Evolutionary conservation across 805 yeast species (phyloP).

Genomic region (Kodamaea hsintzibuensis): DNA sequence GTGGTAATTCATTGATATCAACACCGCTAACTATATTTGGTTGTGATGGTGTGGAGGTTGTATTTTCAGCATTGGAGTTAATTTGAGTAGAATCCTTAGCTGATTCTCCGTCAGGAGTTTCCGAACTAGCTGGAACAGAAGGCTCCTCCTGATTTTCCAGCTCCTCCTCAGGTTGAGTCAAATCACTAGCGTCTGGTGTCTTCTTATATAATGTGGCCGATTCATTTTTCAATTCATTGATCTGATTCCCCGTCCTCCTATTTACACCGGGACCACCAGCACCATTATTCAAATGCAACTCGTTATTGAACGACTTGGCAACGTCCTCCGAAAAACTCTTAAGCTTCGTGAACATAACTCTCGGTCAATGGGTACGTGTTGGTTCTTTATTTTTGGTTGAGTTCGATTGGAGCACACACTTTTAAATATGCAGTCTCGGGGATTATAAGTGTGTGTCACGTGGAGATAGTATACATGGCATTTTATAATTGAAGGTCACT

Average conservation of each 20-base stretch:
- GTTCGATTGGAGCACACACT: neutral
- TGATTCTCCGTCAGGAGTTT: slow-evolving; percentile 2
- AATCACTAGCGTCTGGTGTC: slow-evolving; percentile 50
- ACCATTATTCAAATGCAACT: slow-evolving; percentile 19
- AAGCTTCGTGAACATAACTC: slow-evolving; percentile 40
- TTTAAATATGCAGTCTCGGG: neutral
- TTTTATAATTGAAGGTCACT: neutral
- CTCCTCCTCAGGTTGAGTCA: slow-evolving; percentile 51
- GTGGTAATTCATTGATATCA: slow-evolving; percentile 48
- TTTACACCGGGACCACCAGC: slow-evolving; percentile 25
- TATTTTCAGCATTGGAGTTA: too few species aligned
- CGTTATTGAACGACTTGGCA: slow-evolving; percentile 41
- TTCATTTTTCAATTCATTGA: slow-evolving; percentile 34
- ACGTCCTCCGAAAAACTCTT: slow-evolving; percentile 47
- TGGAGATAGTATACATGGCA: neutral
- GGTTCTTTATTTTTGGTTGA: neutral
- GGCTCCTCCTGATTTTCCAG: neutral
- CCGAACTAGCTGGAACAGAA: slow-evolving; percentile 9
- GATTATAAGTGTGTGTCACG: neutral
- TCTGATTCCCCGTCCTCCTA: slow-evolving; percentile 13
- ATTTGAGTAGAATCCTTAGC: neutral
- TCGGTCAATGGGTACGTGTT: neutral
- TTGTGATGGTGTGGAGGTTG: too few species aligned
- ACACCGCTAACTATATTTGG: slow-evolving; percentile 1
- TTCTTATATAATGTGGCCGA: slow-evolving; percentile 34